These are phyloP conservation scores for Violaceomyces palustris DNA, from an alignment of 1,284 basidiomycete species.

Conservation along the genomic window DNA sequence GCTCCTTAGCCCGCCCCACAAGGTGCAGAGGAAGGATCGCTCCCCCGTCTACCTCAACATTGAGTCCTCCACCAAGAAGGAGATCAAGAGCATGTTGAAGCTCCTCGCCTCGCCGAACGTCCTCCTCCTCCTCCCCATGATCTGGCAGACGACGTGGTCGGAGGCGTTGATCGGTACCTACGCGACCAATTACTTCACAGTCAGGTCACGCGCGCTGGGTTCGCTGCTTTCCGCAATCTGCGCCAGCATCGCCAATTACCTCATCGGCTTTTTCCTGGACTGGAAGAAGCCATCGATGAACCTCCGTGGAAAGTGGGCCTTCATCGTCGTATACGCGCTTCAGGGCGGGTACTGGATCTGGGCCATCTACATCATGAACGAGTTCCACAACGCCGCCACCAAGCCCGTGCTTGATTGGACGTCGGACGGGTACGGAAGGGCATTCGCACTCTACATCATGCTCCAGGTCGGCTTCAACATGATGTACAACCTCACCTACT, in stretches of 20 bases:
- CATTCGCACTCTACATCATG: conserved; percentile 45
- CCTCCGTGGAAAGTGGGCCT: conserved; percentile 32
- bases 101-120: conserved; percentile 24
- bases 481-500: conserved; percentile 41
- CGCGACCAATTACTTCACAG: conserved; percentile 41
- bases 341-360: conserved; percentile 48
- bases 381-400: conserved; percentile 20
- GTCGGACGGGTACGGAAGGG: conserved; percentile 34
- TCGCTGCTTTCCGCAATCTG: conserved; percentile 51
- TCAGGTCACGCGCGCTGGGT: conserved; percentile 49
- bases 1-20: conserved; percentile 47
- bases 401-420: conserved; percentile 44
- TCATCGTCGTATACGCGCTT: conserved; percentile 34
- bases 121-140: conserved; percentile 41
- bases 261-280: conserved; percentile 52
- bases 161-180: conserved; percentile 48
- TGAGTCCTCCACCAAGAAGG: conserved; percentile 24
- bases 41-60: conserved; percentile 49
- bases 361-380: conserved; percentile 46
- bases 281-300: conserved; percentile 36
- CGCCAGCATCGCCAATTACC: conserved; percentile 44
- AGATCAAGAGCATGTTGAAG: conserved; percentile 43
- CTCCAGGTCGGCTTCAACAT: conserved; percentile 43
- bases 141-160: conserved; percentile 40
- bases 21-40: conserved; percentile 52